These are phyloP conservation scores for Arabidopsis thaliana DNA, from an alignment of 345 rosid species.

Conservation along the genomic window DNA sequence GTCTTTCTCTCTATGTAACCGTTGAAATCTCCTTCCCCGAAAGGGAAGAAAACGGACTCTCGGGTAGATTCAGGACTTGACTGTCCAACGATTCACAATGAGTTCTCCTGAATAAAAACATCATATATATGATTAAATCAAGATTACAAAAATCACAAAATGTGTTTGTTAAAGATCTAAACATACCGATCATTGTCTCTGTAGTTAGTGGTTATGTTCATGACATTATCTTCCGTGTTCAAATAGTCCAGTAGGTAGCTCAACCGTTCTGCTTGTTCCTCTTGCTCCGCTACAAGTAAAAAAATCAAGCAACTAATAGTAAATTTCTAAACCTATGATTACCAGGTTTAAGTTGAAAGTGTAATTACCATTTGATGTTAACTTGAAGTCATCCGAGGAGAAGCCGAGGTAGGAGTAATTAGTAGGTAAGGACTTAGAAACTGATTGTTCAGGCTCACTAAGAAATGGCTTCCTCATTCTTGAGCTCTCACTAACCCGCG, in stretches of 20 bases:
- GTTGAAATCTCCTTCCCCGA: slow-evolving; percentile 69
- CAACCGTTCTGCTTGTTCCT: slow-evolving; percentile 60
- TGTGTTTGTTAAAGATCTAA: slow-evolving; percentile 25
- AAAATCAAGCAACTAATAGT: neutral
- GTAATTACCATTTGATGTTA: slow-evolving; percentile 57
- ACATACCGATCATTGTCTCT: slow-evolving; percentile 70
- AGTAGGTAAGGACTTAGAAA: slow-evolving; percentile 48
- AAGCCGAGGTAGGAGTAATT: slow-evolving; percentile 56
- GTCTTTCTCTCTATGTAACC: slow-evolving; percentile 58
- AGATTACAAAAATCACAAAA: neutral
- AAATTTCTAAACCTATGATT: neutral
- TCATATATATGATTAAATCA: slow-evolving; percentile 1
- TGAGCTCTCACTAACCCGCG: slow-evolving; percentile 51
- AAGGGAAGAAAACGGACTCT: slow-evolving; percentile 82
- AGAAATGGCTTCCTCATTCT: slow-evolving; percentile 49
- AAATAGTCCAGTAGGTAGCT: slow-evolving; percentile 65
- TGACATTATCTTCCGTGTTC: slow-evolving; percentile 56
- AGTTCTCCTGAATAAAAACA: slow-evolving; percentile 16
- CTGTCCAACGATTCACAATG: slow-evolving; percentile 49
- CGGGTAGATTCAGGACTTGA: slow-evolving; percentile 78
- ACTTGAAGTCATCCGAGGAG: slow-evolving; percentile 57
- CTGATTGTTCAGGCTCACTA: slow-evolving; percentile 45
- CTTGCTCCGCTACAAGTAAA: slow-evolving; percentile 37
- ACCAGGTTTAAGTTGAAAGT: neutral
- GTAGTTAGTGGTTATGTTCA: slow-evolving; percentile 52